phyloP scores from a whole-genome alignment of 495 filamentous ascomycete genomes.

The Glonium stellatum region DNA sequence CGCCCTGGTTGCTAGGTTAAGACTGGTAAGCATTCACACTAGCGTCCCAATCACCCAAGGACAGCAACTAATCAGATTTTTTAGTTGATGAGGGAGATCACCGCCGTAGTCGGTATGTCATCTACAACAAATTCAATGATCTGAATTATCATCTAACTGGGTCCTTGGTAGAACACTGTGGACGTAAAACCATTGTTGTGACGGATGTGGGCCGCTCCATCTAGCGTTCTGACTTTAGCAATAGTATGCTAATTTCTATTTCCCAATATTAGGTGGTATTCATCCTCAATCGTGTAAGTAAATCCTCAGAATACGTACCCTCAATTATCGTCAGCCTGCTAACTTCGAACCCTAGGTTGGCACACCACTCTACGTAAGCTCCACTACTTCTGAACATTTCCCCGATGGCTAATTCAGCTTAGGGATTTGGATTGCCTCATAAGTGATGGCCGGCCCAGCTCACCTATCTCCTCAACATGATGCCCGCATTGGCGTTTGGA shows the following conservation, averaged over 20 bases:
- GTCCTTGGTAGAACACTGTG: slow-evolving; percentile 11
- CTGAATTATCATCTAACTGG: background rate
- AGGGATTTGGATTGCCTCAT: no score
- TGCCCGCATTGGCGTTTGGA: no score
- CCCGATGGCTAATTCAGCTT: no score
- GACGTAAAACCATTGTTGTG: slow-evolving; percentile 15
- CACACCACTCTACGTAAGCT: background rate
- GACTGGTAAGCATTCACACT: slow-evolving; percentile 5
- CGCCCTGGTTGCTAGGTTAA: slow-evolving; percentile 43
- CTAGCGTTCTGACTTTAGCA: no score
- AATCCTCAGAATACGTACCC: background rate
- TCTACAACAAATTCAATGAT: background rate
- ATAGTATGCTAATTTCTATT: no score
- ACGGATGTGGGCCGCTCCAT: slow-evolving; percentile 7
- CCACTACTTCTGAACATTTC: no score
- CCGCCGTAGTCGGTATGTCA: slow-evolving; percentile 16
- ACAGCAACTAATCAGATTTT: background rate
- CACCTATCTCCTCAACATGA: no score
- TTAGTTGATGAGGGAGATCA: slow-evolving; percentile 17
- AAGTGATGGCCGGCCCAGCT: no score
- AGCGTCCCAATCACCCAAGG: background rate
- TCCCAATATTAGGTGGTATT: background rate
- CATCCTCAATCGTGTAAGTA: slow-evolving; percentile 18
- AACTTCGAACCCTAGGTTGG: background rate
- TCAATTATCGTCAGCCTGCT: background rate